phyloP scores from a whole-genome alignment of 2,329 filamentous ascomycete genomes.

The Monascus ruber region DNA sequence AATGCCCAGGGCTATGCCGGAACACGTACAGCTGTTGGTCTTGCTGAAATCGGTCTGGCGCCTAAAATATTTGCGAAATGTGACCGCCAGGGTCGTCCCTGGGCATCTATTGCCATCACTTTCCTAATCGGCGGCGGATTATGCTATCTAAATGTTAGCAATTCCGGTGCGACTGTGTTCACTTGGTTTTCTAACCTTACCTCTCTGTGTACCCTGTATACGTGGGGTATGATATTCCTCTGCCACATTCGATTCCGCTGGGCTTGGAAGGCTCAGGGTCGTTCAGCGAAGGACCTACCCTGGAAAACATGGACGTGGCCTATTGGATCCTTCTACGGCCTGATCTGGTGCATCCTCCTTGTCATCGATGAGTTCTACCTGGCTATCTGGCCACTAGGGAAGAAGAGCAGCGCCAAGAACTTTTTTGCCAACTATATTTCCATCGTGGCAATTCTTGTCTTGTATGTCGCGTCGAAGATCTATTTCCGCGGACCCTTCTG shows the following conservation, averaged over 20 bases:
- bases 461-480: constrained; percentile 31
- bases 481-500: constrained; percentile 29
- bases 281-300: constrained; percentile 24
- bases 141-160: constrained; percentile 33
- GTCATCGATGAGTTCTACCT: constrained; percentile 40
- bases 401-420: constrained; percentile 19
- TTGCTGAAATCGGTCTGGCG: constrained; percentile 34
- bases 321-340: constrained; percentile 33
- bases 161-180: constrained; percentile 34
- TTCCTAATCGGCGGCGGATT: constrained; percentile 55
- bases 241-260: constrained; percentile 34
- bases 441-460: constrained; percentile 30
- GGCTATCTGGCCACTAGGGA: constrained; percentile 33
- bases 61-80: constrained; percentile 24
- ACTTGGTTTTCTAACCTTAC: constrained; percentile 39
- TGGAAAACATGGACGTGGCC: constrained; percentile 38
- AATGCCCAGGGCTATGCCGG: constrained; percentile 34
- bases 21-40: constrained; percentile 34
- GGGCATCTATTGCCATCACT: constrained; percentile 48
- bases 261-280: constrained; percentile 32
- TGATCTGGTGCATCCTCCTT: constrained; percentile 34
- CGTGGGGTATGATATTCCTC: constrained; percentile 35
- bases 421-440: constrained; percentile 41
- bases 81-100: constrained; percentile 26
- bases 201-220: constrained; percentile 34